Evolutionary conservation across 306 rosid species (phyloP), one percentile per base, ranked within the genome.

Genomic region (Morella rubra): DNA sequence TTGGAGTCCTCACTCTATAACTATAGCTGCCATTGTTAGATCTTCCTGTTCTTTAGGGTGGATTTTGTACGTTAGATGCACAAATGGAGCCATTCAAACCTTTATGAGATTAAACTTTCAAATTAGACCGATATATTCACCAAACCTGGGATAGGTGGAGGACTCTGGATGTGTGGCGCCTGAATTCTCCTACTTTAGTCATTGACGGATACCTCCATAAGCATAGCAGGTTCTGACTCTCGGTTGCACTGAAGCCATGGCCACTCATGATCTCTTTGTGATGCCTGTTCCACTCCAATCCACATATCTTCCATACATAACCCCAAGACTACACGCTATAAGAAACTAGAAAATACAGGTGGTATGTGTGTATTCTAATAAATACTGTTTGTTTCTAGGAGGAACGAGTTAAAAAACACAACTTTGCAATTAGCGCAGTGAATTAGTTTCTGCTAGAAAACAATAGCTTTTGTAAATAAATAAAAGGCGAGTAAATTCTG

Each of bases 281-380:
- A 82, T 90, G 93, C 76, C 78, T 88, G 76, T 92, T 92, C 96
- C 97, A 92, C 76, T 92, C 90, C 56, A 88, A 81, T 74, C 97
- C 96, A 83, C 93, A 92, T 55, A 92, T 86, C 97, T 87, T 81
- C 44, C 44, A 74, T 67, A 73, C 71, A 79, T 16, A 77, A 73
- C 12, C 69, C 76, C 22, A 76, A 32, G 67, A 18, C 55, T 58
- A 40, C 68, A 68, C 40, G 44, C 60, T n/a, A 69, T 69, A 15
- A 24, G 42, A 5, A 49, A 44, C 51, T n/a, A 19, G 44, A 58
- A 22, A 20, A 2, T 19, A 58, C 27, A 19, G 12, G 2, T 27
- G 37, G 37, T 20, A 55, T 55, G 19, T 56, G 8, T 20, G 62
- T 56, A 41, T 45, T 53, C 46, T 14, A 27, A 0, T 7, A 8